Evolutionary conservation across 805 yeast species (phyloP).

Genomic region (Ogataea parapolymorpha): DNA sequence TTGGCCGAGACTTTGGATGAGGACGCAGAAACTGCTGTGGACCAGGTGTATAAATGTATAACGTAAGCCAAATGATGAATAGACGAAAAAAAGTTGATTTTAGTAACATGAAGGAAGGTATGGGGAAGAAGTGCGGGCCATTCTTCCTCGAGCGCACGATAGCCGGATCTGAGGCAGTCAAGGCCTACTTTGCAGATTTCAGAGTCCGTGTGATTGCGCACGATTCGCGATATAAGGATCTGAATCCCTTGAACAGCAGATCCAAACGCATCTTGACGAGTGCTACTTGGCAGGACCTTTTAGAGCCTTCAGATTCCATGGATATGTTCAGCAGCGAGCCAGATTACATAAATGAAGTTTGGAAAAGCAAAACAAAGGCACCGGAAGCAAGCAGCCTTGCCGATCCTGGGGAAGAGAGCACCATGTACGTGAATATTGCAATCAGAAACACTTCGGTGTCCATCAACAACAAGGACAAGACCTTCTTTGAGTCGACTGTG

Average conservation of each 20-base stretch:
- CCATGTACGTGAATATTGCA: constrained; percentile 18
- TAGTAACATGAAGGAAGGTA: not conserved
- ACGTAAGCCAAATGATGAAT: constrained; percentile 2
- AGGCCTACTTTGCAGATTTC: constrained; percentile 22
- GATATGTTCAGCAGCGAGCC: constrained; percentile 21
- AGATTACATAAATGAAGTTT: constrained; percentile 21
- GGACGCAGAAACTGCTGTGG: constrained; percentile 34
- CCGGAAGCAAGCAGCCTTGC: constrained; percentile 4
- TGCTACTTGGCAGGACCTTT: constrained; percentile 25
- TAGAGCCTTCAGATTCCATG: constrained; percentile 26
- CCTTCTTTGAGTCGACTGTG: constrained; percentile 21
- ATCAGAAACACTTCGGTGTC: constrained; percentile 25
- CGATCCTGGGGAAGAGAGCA: not conserved
- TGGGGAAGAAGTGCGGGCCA: constrained; percentile 2
- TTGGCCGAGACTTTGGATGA: constrained; percentile 47
- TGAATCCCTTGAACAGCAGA: not conserved
- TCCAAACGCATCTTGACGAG: constrained; percentile 19
- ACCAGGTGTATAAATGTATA: constrained; percentile 12
- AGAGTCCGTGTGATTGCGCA: constrained; percentile 14
- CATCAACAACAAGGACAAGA: constrained; percentile 18
- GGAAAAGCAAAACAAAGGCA: not conserved
- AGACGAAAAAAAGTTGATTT: not conserved
- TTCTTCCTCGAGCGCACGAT: constrained; percentile 26
- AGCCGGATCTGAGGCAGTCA: constrained; percentile 22
- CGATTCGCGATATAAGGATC: constrained; percentile 15